These are phyloP conservation scores for Microthlaspi erraticum DNA, from an alignment of 345 rosid genomes.

Conservation along the genomic window DNA sequence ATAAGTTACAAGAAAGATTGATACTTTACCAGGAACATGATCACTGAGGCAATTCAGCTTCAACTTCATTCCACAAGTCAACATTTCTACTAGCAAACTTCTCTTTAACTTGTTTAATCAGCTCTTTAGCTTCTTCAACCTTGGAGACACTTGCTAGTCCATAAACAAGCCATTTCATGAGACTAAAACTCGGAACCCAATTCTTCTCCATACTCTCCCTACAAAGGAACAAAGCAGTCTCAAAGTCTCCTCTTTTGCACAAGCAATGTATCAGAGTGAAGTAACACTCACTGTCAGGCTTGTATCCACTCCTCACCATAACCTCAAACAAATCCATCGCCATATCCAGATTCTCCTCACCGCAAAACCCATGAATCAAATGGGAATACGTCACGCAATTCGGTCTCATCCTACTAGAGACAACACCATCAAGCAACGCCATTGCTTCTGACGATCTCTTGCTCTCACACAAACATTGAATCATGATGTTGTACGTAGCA, in stretches of 20 bases:
- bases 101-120: constrained; percentile 57
- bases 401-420: constrained; percentile 54
- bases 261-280: constrained; percentile 57
- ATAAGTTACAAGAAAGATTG: not conserved
- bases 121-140: constrained; percentile 66
- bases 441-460: constrained; percentile 67
- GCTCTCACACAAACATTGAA: constrained; percentile 69
- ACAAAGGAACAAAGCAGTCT: constrained; percentile 60
- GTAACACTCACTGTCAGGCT: constrained; percentile 58
- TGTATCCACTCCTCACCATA: constrained; percentile 56
- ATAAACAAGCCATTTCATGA: constrained; percentile 67
- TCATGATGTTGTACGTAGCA: constrained; percentile 60
- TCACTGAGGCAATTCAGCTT: constrained; percentile 67
- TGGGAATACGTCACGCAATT: constrained; percentile 51
- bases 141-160: constrained; percentile 62
- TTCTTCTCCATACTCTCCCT: constrained; percentile 63
- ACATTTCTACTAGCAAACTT: constrained; percentile 55
- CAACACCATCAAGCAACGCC: constrained; percentile 60
- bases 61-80: constrained; percentile 75
- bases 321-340: constrained; percentile 62
- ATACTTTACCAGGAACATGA: not conserved
- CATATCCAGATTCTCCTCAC: constrained; percentile 64
- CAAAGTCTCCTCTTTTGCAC: constrained; percentile 66
- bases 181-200: constrained; percentile 70
- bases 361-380: constrained; percentile 80